phyloP scores from a whole-genome alignment of 148 eudicot genomes.

The Cornus suecica region DNA sequence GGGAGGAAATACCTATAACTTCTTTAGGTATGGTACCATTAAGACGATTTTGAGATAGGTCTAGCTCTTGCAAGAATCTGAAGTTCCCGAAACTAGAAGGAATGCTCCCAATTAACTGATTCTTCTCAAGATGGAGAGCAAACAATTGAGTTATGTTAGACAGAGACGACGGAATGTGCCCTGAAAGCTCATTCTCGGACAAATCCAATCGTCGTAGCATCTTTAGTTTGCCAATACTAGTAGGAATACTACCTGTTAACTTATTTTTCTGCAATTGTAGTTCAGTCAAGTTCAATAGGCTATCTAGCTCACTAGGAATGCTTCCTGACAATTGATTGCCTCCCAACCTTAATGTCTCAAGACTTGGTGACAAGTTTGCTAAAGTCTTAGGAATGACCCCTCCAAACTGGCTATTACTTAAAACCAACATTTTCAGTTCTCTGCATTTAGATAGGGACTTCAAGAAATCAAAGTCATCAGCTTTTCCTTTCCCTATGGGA shows the following conservation, averaged over 20 bases:
- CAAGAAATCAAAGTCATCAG: conserved; percentile 24
- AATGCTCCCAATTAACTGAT: conserved; percentile 21
- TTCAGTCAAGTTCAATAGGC: conserved; percentile 11
- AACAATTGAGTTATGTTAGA: conserved; percentile 21
- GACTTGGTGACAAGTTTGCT: conserved; percentile 14
- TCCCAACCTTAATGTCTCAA: background rate
- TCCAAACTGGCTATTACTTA: conserved; percentile 10
- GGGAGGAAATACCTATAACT: conserved; percentile 20
- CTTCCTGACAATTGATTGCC: conserved; percentile 6
- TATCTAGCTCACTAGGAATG: conserved; percentile 21
- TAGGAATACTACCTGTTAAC: conserved; percentile 26
- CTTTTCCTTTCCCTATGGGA: conserved; percentile 17
- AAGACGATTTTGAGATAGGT: conserved; percentile 24
- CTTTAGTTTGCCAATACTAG: conserved; percentile 22
- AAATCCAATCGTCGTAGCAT: conserved; percentile 11
- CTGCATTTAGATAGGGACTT: conserved; percentile 24
- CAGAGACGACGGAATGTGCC: conserved; percentile 25
- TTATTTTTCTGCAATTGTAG: background rate
- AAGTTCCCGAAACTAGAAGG: conserved; percentile 30
- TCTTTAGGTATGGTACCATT: conserved; percentile 28
- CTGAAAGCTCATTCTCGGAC: conserved; percentile 19
- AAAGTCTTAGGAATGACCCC: conserved; percentile 14
- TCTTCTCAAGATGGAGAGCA: background rate
- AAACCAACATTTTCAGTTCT: background rate
- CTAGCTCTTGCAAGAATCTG: conserved; percentile 17